Conservation (phyloP, 257 asterid species). For the Cinchona pubescens region DNA sequence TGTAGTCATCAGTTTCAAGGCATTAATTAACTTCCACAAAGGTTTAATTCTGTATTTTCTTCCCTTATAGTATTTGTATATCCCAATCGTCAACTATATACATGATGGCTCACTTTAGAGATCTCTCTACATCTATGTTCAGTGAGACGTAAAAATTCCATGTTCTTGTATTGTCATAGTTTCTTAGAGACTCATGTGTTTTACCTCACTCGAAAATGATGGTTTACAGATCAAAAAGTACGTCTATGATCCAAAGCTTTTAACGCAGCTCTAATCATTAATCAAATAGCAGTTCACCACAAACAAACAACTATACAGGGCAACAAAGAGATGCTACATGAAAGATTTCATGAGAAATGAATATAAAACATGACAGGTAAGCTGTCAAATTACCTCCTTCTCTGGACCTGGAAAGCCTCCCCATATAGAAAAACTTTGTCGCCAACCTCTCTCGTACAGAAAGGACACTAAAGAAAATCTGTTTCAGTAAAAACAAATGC, state of each 20-base stretch:
- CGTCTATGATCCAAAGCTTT: background rate
- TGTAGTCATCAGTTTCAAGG: background rate
- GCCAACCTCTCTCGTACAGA: conserved; percentile 92
- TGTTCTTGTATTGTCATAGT: background rate
- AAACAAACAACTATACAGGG: background rate
- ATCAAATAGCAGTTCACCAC: background rate
- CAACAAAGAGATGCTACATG: background rate
- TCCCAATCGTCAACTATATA: background rate
- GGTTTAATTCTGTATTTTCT: background rate
- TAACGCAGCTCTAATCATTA: background rate
- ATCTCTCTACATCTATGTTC: background rate
- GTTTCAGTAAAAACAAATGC: conserved; percentile 10
- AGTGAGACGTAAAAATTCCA: background rate
- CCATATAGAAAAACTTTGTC: conserved; percentile 64
- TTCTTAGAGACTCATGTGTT: background rate
- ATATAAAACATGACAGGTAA: background rate
- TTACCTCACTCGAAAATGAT: background rate
- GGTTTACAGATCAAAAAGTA: background rate
- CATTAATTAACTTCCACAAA: background rate
- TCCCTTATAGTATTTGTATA: too few relatives aligned
- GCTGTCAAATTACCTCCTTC: conserved; percentile 53
- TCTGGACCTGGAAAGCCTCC: conserved; percentile 96
- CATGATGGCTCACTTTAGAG: background rate
- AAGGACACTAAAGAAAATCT: conserved; percentile 70
- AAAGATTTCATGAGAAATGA: background rate